Base-by-base conservation (phyloP, 2,329 filamentous ascomycete species). In the Xylaria arbuscula region DNA sequence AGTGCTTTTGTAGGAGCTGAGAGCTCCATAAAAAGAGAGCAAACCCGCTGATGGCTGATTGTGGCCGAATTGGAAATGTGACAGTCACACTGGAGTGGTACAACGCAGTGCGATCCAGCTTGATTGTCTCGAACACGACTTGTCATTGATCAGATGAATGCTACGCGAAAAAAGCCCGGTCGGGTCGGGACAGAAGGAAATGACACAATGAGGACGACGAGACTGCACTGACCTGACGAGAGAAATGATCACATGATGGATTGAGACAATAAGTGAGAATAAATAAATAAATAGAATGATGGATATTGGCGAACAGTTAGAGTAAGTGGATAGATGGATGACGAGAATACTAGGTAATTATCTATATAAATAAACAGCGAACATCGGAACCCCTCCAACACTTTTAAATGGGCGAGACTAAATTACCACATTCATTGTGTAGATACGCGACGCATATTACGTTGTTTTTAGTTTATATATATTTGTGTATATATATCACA, bases 81-180 rank as follows among this genome's bases (percentile, higher is more conserved):
- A 63, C 47, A 47, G 59, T 48, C 19, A 22, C 36, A 22, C 22
- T 54, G 45, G 32, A 13, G 64, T 63, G 45, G 64, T 48, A 67
- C 60, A 40, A 38, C 54, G 28, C 38, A 47, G 40, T 58, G 22
- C 9, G 47, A 47, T 32, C 47, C 36, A 47, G 36, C 19, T 24
- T 40, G 40, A 64, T 32, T 36, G 45, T 47, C 19, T 42, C 19
- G 24, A 42, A 15, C 19, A 36, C 51, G 19, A 42, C 32, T 51
- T 45, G 45, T 54, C n/a, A 57, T 48, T 54, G 59, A 54, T 50
- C 45, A 45, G 58, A 42, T 42, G 28, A 50, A 34, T 48, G 13
- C 19, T 10, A 47, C n/a, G 58, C 57, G 58, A 24, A 32, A 17
- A 53, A 42, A 51, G 17, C 58, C 45, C 22, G 36, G 34, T 51